These are phyloP conservation scores for Geoglossum cookeanum DNA, from an alignment of 2,329 filamentous ascomycete genomes.

Conservation along the genomic window DNA sequence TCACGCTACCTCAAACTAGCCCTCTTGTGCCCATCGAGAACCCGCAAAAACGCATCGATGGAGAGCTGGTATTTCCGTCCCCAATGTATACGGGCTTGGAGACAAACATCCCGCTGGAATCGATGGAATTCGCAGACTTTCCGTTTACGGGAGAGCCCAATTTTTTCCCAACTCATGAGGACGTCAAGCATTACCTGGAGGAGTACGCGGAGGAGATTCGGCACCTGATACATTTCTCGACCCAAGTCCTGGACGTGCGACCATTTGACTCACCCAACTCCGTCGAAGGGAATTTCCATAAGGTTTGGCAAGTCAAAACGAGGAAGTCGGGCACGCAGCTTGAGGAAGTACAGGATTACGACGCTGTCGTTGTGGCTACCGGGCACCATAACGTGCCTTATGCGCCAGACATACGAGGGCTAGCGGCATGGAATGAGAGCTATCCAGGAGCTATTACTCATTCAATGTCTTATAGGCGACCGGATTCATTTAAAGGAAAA, in stretches of 20 bases:
- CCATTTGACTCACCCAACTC: not conserved
- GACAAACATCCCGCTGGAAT: constrained; percentile 63
- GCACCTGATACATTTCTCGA: constrained; percentile 48
- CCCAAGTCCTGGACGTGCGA: constrained; percentile 44
- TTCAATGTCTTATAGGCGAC: constrained; percentile 9
- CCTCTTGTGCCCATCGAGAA: not conserved
- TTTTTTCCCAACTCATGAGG: constrained; percentile 54
- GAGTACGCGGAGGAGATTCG: constrained; percentile 50
- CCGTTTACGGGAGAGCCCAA: constrained; percentile 43
- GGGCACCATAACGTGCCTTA: constrained; percentile 56
- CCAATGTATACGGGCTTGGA: constrained; percentile 69
- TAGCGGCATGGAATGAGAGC: constrained; percentile 36
- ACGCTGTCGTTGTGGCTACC: constrained; percentile 56
- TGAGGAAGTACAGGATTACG: constrained; percentile 16
- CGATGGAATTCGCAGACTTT: constrained; percentile 66
- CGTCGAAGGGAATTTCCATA: not conserved
- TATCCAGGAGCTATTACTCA: constrained; percentile 47
- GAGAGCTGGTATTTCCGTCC: constrained; percentile 48
- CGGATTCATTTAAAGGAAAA: constrained; percentile 4
- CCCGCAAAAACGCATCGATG: not conserved
- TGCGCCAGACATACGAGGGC: constrained; percentile 42
- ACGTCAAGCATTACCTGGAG: constrained; percentile 56
- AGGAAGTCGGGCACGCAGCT: constrained; percentile 1
- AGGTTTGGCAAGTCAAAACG: constrained; percentile 2
- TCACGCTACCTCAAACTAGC: not conserved